Base-by-base conservation (phyloP, 2,329 filamentous ascomycete genomes). In the Aspergillus caelatus region DNA sequence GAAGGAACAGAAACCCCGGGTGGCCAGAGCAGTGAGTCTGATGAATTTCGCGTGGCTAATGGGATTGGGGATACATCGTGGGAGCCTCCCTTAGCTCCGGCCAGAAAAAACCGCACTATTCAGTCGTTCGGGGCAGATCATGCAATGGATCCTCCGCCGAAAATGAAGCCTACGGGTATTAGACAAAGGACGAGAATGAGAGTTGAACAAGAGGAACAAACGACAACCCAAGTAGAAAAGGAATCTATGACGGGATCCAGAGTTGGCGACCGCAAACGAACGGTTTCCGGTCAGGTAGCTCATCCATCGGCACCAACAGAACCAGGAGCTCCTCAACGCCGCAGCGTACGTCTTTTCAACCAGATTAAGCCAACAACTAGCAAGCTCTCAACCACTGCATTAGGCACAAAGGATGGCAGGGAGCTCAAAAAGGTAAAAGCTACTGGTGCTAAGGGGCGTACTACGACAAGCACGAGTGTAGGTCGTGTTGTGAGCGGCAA, bases 401-500 rank as follows among this genome's bases (percentile, higher is more conserved):
- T 89, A 62, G 87, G 88, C 58, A 78, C 85, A 23, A 83, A 86
- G 64, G 86, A 90, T 65, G 84, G 86, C 56, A 83, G 93, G 72
- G 93, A 96, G 72, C 78, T 96, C 72, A 94, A 93, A 76, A 96
- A 93, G 81, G 90, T 91, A 67, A 92, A 90, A 72, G 91, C 92
- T 67, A 91, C 89, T 74, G 90, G 79, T 78, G 89, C 78, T 71
- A 94, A 83, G 84, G 90, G 79, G 79, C 90, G 79, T 82, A 86
- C 73, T 78, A 82, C 90, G 16, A 88, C 88, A 64, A 82, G 86
- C 19, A 88, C 91, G 4, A 92, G 86, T 60, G 91, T 96, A 45
- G 92, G 93, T 21, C 88, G 94, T 70, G 92, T 94, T 61, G 92
- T 97, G 52, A 97, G 93, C 75, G 94, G 93, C 26, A 97, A 95